phyloP scores from a whole-genome alignment of 2,329 filamentous ascomycete species.

The Cordyceps pruinosa region DNA sequence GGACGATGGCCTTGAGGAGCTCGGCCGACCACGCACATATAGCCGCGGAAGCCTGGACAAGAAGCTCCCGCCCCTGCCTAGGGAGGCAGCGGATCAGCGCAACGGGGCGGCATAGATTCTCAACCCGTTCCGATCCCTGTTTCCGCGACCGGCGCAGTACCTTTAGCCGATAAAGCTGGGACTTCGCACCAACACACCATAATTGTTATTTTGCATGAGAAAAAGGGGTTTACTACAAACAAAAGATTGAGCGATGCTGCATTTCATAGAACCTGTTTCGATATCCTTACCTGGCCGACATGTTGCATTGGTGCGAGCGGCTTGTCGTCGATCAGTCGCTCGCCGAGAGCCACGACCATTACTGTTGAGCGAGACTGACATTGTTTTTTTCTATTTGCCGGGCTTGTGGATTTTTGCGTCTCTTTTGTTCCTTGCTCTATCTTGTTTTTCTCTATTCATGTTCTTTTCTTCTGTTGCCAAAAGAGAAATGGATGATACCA shows the following conservation, averaged over 20 bases:
- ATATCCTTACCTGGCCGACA: slow-evolving; percentile 1
- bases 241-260: background rate
- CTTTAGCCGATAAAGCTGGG: background rate
- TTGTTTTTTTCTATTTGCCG: slow-evolving; percentile 14
- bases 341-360: background rate
- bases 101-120: slow-evolving; percentile 6
- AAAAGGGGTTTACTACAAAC: background rate
- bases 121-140: slow-evolving; percentile 4
- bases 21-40: background rate
- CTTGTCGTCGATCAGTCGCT: background rate
- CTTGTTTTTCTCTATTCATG: slow-evolving; percentile 16
- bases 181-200: background rate
- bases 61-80: slow-evolving; percentile 28
- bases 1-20: slow-evolving; percentile 7
- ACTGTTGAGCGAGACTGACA: slow-evolving; percentile 11
- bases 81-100: background rate
- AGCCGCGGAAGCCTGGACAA: slow-evolving; percentile 26
- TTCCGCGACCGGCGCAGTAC: background rate
- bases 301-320: background rate
- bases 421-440: slow-evolving; percentile 15
- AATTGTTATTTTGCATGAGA: background rate
- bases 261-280: background rate
- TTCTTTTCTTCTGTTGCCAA: slow-evolving; percentile 23
- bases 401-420: slow-evolving; percentile 7
- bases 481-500: slow-evolving; percentile 37